Evolutionary conservation across 2,329 filamentous ascomycete genomes (phyloP).

Genomic region (Fusarium odoratissimum): DNA sequence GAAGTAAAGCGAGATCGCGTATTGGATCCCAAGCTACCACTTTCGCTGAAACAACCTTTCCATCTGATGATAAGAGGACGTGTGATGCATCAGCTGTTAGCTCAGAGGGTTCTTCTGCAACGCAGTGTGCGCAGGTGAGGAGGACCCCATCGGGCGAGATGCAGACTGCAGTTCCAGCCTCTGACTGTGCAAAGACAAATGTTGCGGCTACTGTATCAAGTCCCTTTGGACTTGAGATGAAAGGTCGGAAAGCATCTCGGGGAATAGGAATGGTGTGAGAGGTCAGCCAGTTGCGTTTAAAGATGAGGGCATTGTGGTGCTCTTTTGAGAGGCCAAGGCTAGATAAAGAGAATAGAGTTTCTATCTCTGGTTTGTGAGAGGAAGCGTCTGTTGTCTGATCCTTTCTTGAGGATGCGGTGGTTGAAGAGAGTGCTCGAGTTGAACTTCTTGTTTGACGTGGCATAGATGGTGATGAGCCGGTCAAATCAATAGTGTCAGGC

Average conservation of each 20-base stretch:
- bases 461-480: neutral
- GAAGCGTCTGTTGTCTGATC: neutral
- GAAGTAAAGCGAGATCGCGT: constrained; percentile 60
- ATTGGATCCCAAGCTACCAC: constrained; percentile 55
- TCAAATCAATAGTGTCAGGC: neutral
- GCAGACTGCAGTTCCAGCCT: constrained; percentile 64
- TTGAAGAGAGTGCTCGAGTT: constrained; percentile 1
- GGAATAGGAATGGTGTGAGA: constrained; percentile 33
- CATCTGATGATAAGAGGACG: constrained; percentile 59
- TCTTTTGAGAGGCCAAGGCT: neutral
- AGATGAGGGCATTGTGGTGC: constrained; percentile 6
- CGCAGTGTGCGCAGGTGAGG: constrained; percentile 63
- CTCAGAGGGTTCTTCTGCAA: constrained; percentile 56
- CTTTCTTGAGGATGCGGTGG: neutral
- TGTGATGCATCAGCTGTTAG: constrained; percentile 43
- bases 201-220: constrained; percentile 41
- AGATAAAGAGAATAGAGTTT: neutral
- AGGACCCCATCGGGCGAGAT: constrained; percentile 57
- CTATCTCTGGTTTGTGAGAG: constrained; percentile 10
- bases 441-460: constrained; percentile 31
- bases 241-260: neutral
- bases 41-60: constrained; percentile 52
- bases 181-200: constrained; percentile 61
- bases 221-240: neutral
- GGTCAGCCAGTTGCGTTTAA: constrained; percentile 36